phyloP scores from a whole-genome alignment of 257 asterid genomes.

The Cruciata laevipes region DNA sequence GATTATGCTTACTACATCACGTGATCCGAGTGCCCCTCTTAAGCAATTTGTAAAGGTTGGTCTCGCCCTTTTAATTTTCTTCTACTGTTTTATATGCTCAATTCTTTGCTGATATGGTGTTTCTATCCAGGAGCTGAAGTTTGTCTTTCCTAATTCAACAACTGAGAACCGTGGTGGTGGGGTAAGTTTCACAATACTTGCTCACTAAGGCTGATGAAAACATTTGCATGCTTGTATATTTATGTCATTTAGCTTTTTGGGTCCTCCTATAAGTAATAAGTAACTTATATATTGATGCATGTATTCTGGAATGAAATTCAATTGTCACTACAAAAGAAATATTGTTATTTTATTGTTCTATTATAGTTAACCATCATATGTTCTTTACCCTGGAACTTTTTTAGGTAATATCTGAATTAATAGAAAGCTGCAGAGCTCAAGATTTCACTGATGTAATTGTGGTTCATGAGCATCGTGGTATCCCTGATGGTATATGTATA shows the following conservation, averaged over 20 bases:
- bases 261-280: background rate
- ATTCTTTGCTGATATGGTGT: background rate
- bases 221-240: background rate
- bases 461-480: conserved; percentile 94
- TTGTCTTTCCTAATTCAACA: conserved; percentile 85
- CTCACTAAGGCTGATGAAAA: background rate
- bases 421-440: conserved; percentile 82
- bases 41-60: conserved; percentile 89
- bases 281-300: background rate
- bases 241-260: background rate
- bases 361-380: background rate
- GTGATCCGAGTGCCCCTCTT: conserved; percentile 93
- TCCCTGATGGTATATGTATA: conserved; percentile 80
- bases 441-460: conserved; percentile 86
- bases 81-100: background rate
- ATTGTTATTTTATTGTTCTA: background rate
- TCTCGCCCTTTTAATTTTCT: background rate
- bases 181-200: conserved; percentile 40
- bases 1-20: conserved; percentile 81
- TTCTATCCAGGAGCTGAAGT: conserved; percentile 58
- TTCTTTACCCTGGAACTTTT: conserved; percentile 6
- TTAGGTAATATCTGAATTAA: conserved; percentile 85
- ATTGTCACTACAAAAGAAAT: background rate
- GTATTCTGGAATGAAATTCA: background rate
- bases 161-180: conserved; percentile 95